phyloP scores from a whole-genome alignment of 331 rosid species.

The Cydonia oblonga region DNA sequence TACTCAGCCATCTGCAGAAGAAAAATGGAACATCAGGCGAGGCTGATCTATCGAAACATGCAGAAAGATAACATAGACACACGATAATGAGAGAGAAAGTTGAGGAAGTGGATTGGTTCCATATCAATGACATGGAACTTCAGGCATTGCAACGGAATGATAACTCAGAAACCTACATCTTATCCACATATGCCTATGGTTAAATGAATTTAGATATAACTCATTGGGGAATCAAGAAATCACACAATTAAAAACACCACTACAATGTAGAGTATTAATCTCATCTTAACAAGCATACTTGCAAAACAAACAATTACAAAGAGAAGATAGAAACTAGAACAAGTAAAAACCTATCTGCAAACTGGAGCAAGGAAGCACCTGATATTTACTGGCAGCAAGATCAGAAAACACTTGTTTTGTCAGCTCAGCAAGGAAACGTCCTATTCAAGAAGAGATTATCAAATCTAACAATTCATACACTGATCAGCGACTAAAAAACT shows the following conservation, averaged over 20 bases:
- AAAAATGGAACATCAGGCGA: conserved; percentile 5
- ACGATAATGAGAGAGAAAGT: too few species aligned
- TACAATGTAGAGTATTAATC: not conserved
- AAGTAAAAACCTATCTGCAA: not conserved
- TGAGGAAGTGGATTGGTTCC: not conserved
- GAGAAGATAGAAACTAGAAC: not conserved
- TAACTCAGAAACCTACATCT: not conserved
- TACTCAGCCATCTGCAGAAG: conserved; percentile 92
- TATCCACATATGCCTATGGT: not conserved
- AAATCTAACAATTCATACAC: not conserved
- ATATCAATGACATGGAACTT: not conserved
- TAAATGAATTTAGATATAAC: not conserved
- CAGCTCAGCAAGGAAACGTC: conserved; percentile 94
- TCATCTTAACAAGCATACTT: not conserved
- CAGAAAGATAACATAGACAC: not conserved
- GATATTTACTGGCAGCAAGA: conserved; percentile 87
- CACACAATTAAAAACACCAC: not conserved
- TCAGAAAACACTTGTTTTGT: conserved; percentile 93
- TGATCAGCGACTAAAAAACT: not conserved
- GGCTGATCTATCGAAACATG: not conserved
- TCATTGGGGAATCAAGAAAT: not conserved
- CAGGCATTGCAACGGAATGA: not conserved
- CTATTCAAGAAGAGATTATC: conserved; percentile 29
- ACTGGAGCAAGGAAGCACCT: conserved; percentile 40
- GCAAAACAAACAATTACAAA: not conserved